These are phyloP conservation scores for Scenedesmus sp. DNA, from an alignment of 163 green algal genomes.

Conservation along the genomic window DNA sequence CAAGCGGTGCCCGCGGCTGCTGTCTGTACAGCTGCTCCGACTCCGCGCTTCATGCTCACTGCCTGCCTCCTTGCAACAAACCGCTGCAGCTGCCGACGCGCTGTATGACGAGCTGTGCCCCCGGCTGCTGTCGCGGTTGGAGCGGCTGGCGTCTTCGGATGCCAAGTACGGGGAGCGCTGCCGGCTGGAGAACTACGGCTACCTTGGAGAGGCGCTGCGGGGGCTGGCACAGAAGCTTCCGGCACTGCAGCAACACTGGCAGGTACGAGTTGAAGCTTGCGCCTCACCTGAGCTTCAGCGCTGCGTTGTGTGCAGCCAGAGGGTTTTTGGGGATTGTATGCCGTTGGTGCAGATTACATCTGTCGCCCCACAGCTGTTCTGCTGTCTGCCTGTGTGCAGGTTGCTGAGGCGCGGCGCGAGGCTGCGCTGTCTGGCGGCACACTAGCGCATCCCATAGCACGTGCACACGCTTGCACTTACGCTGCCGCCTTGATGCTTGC, in stretches of 20 bases:
- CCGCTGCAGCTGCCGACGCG: conserved; percentile 19
- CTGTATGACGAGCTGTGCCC: conserved; percentile 22
- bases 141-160: conserved; percentile 31
- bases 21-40: too few relatives aligned
- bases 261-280: neutral
- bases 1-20: too few relatives aligned
- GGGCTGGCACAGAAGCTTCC: neutral
- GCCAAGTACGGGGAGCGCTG: conserved; percentile 49
- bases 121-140: conserved; percentile 16
- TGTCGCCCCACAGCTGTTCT: neutral
- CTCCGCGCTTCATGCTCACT: too few relatives aligned
- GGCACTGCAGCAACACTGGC: neutral
- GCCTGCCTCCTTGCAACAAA: too few relatives aligned
- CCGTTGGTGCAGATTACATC: neutral
- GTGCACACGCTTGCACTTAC: too few relatives aligned
- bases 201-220: neutral
- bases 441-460: too few relatives aligned
- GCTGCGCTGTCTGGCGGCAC: neutral
- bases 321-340: neutral
- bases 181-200: conserved; percentile 35
- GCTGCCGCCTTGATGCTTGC: too few relatives aligned
- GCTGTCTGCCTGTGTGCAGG: conserved; percentile 11
- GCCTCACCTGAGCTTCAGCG: neutral
- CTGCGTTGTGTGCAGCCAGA: neutral
- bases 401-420: conserved; percentile 33